Base-by-base conservation (phyloP, 768 basidiomycete genomes). In the Clitopilus hobsonii region DNA sequence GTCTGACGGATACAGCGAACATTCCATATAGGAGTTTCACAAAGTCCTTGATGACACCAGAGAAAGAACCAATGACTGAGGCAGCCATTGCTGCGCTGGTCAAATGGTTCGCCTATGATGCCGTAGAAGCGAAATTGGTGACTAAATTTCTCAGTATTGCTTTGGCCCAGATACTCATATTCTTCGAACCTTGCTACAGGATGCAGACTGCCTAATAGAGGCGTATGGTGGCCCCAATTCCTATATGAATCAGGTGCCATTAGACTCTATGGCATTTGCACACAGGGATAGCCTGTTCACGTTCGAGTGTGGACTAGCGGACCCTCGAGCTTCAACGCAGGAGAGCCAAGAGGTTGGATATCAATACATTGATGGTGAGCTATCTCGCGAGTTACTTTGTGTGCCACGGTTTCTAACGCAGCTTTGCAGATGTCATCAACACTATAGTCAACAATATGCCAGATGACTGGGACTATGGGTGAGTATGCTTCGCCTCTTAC, bases 331-430 rank as follows among this genome's bases (percentile, higher is more conserved):
- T 2, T 65, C 69, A 1, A 70, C 71, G 2, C 73, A 63, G 24
- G 24, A 50, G 22, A 26, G 7, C 52, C 74, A 74, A 0, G 47
- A 61, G 0, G 60, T 61, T 7, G 77, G 75, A 0, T 62, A 72
- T 49, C 53, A 63, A 5, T 76, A 77, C 54, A 54, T 75, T 4
- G 69, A 77, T 56, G 68, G 65, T 60, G 59, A 56, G 65, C 54
- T 11, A 6, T 0, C 3, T 6, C 16, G 18, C 27, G 2, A 24
- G 11, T 51, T 16, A 41, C 14, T n/a, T 11, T 48, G 29, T 8
- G 2, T 52, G 13, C 6, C 16, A 56, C 29, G 8, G 38, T 24
- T 20, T 2, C n/a, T 45, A 11, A 13, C 10, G 11, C 11, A 20
- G 24, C 26, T 25, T 13, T 18, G n/a, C 32, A 68, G 68, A 62